These are phyloP conservation scores for Tolypocladium tropicale DNA, from an alignment of 2,329 filamentous ascomycete genomes.

Conservation along the genomic window DNA sequence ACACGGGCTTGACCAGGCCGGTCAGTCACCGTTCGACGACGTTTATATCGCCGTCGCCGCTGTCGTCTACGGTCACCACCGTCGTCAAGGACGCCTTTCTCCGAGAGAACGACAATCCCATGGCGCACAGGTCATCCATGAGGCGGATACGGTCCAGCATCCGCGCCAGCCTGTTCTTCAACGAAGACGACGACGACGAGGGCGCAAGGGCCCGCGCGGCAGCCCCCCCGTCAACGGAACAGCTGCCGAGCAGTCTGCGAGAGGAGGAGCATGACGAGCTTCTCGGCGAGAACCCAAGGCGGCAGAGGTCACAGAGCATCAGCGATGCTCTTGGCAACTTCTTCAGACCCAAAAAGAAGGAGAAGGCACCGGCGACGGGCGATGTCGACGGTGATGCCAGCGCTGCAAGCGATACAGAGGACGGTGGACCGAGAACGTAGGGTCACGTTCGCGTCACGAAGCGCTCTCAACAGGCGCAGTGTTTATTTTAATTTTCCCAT, in stretches of 20 bases:
- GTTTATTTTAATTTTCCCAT: neutral
- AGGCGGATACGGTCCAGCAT: conserved; percentile 39
- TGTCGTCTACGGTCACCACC: conserved; percentile 48
- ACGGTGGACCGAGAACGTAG: neutral
- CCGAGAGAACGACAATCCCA: conserved; percentile 29
- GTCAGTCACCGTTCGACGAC: conserved; percentile 26
- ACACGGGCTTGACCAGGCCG: conserved; percentile 17
- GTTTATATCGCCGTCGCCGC: conserved; percentile 48
- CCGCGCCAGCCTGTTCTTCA: conserved; percentile 44
- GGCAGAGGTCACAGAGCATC: conserved; percentile 26
- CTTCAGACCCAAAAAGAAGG: conserved; percentile 25
- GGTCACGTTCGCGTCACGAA: neutral
- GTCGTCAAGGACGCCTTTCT: conserved; percentile 47
- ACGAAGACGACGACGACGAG: conserved; percentile 25
- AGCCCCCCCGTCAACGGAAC: conserved; percentile 15
- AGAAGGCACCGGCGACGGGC: conserved; percentile 12
- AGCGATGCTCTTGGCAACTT: conserved; percentile 31
- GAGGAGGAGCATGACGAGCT: conserved; percentile 8
- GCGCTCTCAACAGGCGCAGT: neutral
- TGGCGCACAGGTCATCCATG: conserved; percentile 31
- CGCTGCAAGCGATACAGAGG: neutral
- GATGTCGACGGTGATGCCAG: neutral
- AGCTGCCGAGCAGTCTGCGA: conserved; percentile 10
- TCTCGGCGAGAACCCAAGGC: conserved; percentile 9
- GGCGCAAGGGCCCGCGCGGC: conserved; percentile 8